Evolutionary conservation across 495 filamentous ascomycete species (phyloP).

Genomic region (Talaromyces liani): DNA sequence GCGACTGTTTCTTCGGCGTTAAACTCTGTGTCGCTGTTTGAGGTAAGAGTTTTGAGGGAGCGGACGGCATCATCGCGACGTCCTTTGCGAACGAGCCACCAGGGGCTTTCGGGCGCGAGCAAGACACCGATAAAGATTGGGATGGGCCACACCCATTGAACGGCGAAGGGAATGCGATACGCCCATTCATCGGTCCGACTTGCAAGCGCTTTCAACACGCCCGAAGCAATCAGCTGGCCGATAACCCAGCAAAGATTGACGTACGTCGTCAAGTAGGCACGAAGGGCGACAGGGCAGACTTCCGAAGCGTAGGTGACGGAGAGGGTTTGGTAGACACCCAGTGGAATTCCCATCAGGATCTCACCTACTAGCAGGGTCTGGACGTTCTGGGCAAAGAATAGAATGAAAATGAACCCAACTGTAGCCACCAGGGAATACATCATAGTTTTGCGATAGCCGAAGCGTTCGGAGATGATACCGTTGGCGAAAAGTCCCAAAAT

Average conservation of each 20-base stretch:
- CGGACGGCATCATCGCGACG: constrained; percentile 42
- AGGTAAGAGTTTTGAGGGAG: constrained; percentile 51
- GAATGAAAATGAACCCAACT: constrained; percentile 45
- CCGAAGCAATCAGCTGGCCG: constrained; percentile 44
- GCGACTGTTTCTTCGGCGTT: constrained; percentile 55
- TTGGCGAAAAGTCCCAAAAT: constrained; percentile 30
- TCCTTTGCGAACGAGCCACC: constrained; percentile 32
- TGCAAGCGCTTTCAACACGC: constrained; percentile 35
- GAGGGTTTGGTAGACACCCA: constrained; percentile 43
- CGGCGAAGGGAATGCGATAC: constrained; percentile 47
- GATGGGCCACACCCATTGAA: constrained; percentile 50
- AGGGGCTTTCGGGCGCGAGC: constrained; percentile 43
- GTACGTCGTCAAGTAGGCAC: constrained; percentile 37
- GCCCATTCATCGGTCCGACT: constrained; percentile 32
- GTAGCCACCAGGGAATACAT: constrained; percentile 46
- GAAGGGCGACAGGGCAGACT: constrained; percentile 34
- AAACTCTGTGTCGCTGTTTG: constrained; percentile 41
- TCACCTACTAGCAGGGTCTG: constrained; percentile 7
- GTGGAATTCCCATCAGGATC: constrained; percentile 16
- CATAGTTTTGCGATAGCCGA: constrained; percentile 45
- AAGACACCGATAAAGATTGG: constrained; percentile 28
- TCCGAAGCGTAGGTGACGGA: constrained; percentile 46
- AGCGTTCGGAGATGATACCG: constrained; percentile 35
- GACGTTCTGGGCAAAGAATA: constrained; percentile 21
- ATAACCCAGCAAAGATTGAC: constrained; percentile 42